Conservation (phyloP, 176 grass and related monocot genomes). For the Saccharum officinarum region DNA sequence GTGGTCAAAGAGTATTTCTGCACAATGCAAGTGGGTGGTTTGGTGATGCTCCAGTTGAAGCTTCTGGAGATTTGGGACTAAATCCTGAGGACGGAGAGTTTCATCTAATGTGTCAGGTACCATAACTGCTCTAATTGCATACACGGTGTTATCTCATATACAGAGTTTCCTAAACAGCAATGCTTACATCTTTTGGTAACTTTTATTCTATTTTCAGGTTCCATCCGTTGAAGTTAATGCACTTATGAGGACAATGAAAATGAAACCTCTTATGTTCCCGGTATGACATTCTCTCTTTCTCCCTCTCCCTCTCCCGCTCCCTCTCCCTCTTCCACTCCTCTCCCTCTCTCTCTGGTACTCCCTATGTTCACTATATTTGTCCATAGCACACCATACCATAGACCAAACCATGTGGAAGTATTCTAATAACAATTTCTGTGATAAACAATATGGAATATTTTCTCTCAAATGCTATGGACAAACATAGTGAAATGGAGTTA, state of each 20-base stretch:
- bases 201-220: conserved; percentile 55
- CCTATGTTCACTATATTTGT: background rate
- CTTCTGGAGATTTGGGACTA: conserved; percentile 95
- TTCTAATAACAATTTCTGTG: background rate
- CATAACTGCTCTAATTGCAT: conserved; percentile 2
- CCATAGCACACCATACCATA: background rate
- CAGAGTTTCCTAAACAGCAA: background rate
- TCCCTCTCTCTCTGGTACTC: conserved; percentile 7
- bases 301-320: background rate
- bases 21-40: conserved; percentile 98
- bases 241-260: conserved; percentile 93
- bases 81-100: conserved; percentile 97
- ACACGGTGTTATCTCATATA: conserved; percentile 15
- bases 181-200: conserved; percentile 31
- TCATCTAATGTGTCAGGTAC: conserved; percentile 99
- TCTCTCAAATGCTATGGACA: background rate
- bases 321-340: background rate
- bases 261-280: conserved; percentile 90
- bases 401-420: background rate
- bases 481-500: background rate
- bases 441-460: background rate
- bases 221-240: conserved; percentile 95
- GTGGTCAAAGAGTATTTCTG: conserved; percentile 98
- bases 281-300: conserved; percentile 41
- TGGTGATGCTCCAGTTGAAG: conserved; percentile 90